Base-by-base conservation (phyloP, 257 asterid genomes). In the Verbena officinalis region DNA sequence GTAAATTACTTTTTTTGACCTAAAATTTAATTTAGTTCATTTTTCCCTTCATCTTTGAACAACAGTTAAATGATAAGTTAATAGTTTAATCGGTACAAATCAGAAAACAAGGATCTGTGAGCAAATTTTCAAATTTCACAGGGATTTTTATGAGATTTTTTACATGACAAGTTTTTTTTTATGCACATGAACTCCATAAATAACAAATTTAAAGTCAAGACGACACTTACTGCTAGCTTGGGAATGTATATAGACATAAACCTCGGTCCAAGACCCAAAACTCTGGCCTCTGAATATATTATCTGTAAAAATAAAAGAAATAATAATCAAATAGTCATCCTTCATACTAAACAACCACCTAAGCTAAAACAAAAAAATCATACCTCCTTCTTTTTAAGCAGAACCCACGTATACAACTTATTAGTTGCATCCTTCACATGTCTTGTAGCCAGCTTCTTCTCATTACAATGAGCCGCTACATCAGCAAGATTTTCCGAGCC, bases 221-320 rank as follows among this genome's bases (percentile, higher is more conserved):
- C 56, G 16, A 64, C 51, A 76, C 95, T 86, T 78, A 92, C 98
- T n/a, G 95, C 95, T n/a, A 92, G 80, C 79, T 84, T 89, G 62
- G 86, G 77, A 34, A 92, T 82, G 69, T 92, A 89, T 60, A 92
- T 71, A 16, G 98, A 87, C 96, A 92, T 92, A 70, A 92, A 92
- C 81, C 70, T 80, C 3, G 98, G 98, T 34, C 98, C 98, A 69
- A 92, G 80, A 19, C 85, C 95, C 73, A 89, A 59, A 22, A 89
- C 95, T 74, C 93, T 78, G 50, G 98, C 98, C 62, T 89, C 91
- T 1, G 83, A 72, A 79, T 71, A 74, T 38, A 86, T 60, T 40
- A 79, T 70, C 98, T 92, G 91, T 23, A 38, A 22, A 55, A 2
- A 36, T 11, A 3, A 13, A 34, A 53, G 30, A 15, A 1, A 17